Conservation (phyloP, 2,329 filamentous ascomycete species). For the Aspergillus calidoustus region DNA sequence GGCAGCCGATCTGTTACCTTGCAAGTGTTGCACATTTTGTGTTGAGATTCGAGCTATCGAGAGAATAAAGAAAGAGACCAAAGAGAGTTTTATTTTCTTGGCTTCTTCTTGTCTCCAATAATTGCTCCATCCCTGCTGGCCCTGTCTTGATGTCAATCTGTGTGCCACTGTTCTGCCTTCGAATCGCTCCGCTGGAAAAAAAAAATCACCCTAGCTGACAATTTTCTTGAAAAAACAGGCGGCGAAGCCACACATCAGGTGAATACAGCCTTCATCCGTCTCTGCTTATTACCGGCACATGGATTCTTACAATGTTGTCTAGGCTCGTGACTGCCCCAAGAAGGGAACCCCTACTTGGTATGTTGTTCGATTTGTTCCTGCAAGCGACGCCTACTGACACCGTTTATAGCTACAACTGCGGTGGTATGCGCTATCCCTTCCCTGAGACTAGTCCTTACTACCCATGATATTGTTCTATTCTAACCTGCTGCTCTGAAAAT, state of each 20-base stretch:
- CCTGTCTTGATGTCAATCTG: background rate
- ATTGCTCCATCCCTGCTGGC: background rate
- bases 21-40: conserved; percentile 2
- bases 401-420: conserved; percentile 74
- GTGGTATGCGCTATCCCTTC: conserved; percentile 60
- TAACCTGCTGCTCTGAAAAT: conserved; percentile 30
- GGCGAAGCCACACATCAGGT: conserved; percentile 77
- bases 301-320: conserved; percentile 27
- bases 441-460: background rate
- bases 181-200: background rate
- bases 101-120: background rate
- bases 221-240: conserved; percentile 53
- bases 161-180: conserved; percentile 2
- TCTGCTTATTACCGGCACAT: background rate
- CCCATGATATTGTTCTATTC: conserved; percentile 11
- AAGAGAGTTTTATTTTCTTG: conserved; percentile 5
- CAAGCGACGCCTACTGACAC: conserved; percentile 16
- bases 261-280: conserved; percentile 39
- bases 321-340: conserved; percentile 86
- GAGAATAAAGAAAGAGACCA: background rate
- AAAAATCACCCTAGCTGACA: conserved; percentile 9
- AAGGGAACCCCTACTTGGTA: conserved; percentile 83
- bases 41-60: conserved; percentile 8
- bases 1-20: conserved; percentile 7
- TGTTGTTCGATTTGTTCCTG: conserved; percentile 37